Conservation (phyloP, 495 filamentous ascomycete genomes). For the Neurospora africana region DNA sequence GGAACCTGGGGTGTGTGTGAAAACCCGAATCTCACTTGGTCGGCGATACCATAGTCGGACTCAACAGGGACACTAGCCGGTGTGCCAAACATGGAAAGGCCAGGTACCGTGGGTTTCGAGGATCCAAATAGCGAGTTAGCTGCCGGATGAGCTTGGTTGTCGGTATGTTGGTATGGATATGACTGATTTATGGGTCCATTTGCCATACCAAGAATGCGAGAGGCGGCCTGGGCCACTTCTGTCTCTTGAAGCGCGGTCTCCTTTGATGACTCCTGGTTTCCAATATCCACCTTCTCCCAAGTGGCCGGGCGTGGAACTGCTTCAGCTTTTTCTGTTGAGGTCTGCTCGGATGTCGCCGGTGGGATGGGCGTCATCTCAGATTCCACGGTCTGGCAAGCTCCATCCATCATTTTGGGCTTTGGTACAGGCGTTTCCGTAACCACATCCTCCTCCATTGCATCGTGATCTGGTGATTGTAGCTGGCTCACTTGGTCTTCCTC, state of each 20-base stretch:
- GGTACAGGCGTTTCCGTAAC: constrained; percentile 1
- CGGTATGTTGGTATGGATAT: background rate
- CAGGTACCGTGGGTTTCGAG: constrained; percentile 2
- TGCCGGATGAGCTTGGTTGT: background rate
- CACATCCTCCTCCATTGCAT: constrained; percentile 28
- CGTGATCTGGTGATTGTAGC: constrained; percentile 3
- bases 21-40: constrained; percentile 26
- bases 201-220: background rate
- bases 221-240: background rate
- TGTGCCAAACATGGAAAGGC: constrained; percentile 18
- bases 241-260: background rate
- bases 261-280: background rate
- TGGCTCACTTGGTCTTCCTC: background rate
- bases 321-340: background rate
- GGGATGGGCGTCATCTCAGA: constrained; percentile 18
- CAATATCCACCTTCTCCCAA: background rate
- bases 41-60: constrained; percentile 11
- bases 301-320: background rate
- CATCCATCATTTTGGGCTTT: constrained; percentile 30
- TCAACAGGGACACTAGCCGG: constrained; percentile 5
- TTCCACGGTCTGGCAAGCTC: constrained; percentile 38
- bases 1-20: constrained; percentile 18
- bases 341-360: background rate
- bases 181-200: background rate
- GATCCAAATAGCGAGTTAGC: constrained; percentile 7